Base-by-base conservation (phyloP, 768 basidiomycete genomes). In the Calvatia gigantea region DNA sequence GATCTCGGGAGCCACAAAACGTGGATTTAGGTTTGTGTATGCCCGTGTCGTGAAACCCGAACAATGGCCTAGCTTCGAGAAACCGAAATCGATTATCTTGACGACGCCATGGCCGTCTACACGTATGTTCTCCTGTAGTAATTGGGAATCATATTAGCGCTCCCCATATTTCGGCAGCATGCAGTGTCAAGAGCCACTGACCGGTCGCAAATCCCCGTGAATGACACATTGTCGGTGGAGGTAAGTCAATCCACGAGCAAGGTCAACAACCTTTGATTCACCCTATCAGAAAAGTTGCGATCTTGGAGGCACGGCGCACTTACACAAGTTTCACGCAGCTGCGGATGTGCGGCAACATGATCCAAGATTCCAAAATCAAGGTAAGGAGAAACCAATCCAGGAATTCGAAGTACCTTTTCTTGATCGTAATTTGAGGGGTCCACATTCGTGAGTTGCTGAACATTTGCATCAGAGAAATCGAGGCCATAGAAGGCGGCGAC, bases 81-180 rank as follows among this genome's bases (percentile, higher is more conserved):
- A 17, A n/a, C 56, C 51, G 27, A 58, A 51, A 41, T 57, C 56
- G 25, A 57, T 42, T 4, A 57, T 37, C 31, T 45, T 42, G 27
- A 45, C 56, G 8, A 38, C 43, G 23, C 50, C 51, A 41, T 27
- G 17, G 33, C 31, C 17, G 12, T 48, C 46, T n/a, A 48, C 31
- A 2, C 42, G 56, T 15, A 58, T 33, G 25, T 58, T 58, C 4
- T 44, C 43, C 56, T 51, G 46, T 23, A 33, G 37, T 15, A 47
- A 48, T 50, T 43, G 15, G 19, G 29, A 28, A 46, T 46, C 9
- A 32, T n/a, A n/a, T n/a, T n/a, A n/a, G n/a, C n/a, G 32, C 8
- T n/a, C 27, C 27, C 31, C 6, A 8, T 8, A 8, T 33, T 7
- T 32, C 7, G 12, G 14, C n/a, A n/a, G n/a, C n/a, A n/a, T n/a